Base-by-base conservation (phyloP, 257 asterid genomes). In the Ilex asprella region DNA sequence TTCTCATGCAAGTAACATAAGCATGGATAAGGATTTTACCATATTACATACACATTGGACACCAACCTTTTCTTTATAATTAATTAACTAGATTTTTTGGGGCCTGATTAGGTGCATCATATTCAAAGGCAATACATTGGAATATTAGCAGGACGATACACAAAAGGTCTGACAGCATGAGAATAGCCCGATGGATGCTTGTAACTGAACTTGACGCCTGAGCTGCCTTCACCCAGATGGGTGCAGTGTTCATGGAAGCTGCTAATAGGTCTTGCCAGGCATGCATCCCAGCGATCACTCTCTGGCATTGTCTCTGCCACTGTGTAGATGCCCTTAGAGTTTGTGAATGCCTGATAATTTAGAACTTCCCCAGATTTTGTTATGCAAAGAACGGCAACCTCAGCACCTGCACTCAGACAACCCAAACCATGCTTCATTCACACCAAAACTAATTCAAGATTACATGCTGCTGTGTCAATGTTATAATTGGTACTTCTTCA, bases 221-320 rank as follows among this genome's bases (percentile, higher is more conserved):
- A 13, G 66, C 67, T 86, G 60, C 81, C 82, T 7, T 81, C 91
- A 55, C 83, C 81, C 14, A 79, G 64, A 59, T 63, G 84, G 0
- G 86, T 82, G 82, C 98, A 91, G 66, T 79, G 92, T 53, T 72
- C 79, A 49, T 91, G 85, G 76, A 86, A 91, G 67, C 98, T 91
- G 74, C 91, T 86, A 60, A 91, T 91, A 0, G 98, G 95, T 70
- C 98, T 77, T 2, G 96, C 92, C 2, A 91, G 74, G 73, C 98
- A 91, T 2, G 95, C 86, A 67, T 86, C 92, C 96, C 98, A 91
- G 35, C 94, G 84, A 58, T 88, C 98, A 52, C 90, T 80, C 81
- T 78, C 94, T 3, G 98, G 88, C 98, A 91, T 91, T 3, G 98
- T 88, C 81, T 91, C 98, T 2, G 97, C 97, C 41, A 91, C 96